Base-by-base conservation (phyloP, 1,139 yeast species). In the Suhomyces anneliseae region DNA sequence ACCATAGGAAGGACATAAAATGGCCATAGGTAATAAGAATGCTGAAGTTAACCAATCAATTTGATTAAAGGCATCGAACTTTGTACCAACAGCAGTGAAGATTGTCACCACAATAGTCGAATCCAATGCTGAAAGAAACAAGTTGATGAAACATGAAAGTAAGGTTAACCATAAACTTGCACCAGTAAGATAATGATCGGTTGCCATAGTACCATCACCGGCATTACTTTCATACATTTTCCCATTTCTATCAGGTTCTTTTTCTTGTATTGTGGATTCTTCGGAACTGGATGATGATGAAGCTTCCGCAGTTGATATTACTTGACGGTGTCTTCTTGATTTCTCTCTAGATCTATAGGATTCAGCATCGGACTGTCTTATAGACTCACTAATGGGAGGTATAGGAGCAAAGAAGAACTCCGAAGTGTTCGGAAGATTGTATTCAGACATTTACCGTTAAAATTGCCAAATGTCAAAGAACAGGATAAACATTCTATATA, bases 41-140 rank as follows among this genome's bases (percentile, higher is more conserved):
- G 57, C 65, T 3, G 61, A 53, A 8, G 60, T 56, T 29, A 61
- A 43, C 65, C 65, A 61, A 19, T 60, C 64, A 27, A 61, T 53
- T 35, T 54, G 55, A 15, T 55, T 50, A 36, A 59, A 59, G 9
- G 54, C 50, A 34, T 49, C 40, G 43, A 60, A 61, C 44, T 56
- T 52, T 40, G 54, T 50, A 11, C 64, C 60, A 12, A 62, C 59
- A 3, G 51, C 49, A 10, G 59, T 48, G 37, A 57, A 55, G 12
- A 61, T 58, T 15, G 68, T 61, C 26, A 57, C 40, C 8, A 60
- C 57, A 39, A 63, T 62, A 12, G 66, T 62, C 47, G 52, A 58
- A 47, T 63, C 67, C 19, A 63, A 51, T 1, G 65, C 65, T 12
- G 57, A 51, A 14, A 63, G 50, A 44, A 63, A 61, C 15, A 63